Base-by-base conservation (phyloP, 768 basidiomycete genomes). In the Collybia mongolica region DNA sequence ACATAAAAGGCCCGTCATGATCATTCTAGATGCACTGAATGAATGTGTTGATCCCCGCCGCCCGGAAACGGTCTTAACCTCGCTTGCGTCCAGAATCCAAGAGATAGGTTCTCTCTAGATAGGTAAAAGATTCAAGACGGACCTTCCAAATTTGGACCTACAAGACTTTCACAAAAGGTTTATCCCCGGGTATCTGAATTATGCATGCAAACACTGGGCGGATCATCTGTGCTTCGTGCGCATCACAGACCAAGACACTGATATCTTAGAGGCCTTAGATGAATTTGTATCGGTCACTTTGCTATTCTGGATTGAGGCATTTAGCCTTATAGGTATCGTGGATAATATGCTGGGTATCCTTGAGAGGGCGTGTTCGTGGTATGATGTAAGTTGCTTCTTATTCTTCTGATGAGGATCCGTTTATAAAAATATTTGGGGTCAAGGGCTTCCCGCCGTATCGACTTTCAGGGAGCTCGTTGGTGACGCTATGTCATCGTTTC, bases 21-120 rank as follows among this genome's bases (percentile, higher is more conserved):
- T 65, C 38, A 51, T 62, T 12, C 51, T 67, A n/a, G 65, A 67
- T 42, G 65, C 66, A 23, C 48, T 67, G 18, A 55, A 60, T 32
- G 56, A 60, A 44, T 60, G 59, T 23, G 43, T 43, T 6, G 54
- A 56, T 40, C 44, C 35, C 4, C 32, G 39, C 19, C 46, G 55
- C 4, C 50, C 55, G 5, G 46, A 54, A 38, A 52, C 32, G 1
- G 49, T 60, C 7, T 28, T 62, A 6, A 38, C 48, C 0, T 49
- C 51, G 5, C 38, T 62, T 14, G 49, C 54, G 11, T 17, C 14
- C 5, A 37, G 24, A 39, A 52, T 54, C 18, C 35, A 42, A n/a
- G 43, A 45, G 8, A 43, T 60, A 12, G 57, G 57, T 3, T 52
- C 57, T 32, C 45, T 56, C 20, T 40, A 48, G 23, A 52, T 56